phyloP scores from a whole-genome alignment of 495 filamentous ascomycete species.

The Penicillium simplicissimum region DNA sequence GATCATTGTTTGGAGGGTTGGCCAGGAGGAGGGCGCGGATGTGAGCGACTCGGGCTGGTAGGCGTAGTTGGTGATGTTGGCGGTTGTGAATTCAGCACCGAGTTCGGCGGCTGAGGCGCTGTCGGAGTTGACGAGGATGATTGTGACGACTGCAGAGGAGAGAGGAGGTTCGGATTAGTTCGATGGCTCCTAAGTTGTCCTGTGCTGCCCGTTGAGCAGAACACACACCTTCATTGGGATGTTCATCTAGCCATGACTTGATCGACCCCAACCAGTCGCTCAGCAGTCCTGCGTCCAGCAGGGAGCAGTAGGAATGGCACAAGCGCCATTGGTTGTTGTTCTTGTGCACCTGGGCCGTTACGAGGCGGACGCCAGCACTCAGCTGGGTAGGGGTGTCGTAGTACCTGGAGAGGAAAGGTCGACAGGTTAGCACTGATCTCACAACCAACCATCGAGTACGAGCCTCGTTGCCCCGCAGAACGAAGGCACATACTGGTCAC shows the following conservation, averaged over 20 bases:
- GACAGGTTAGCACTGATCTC: conserved; percentile 1
- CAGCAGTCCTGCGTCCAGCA: conserved; percentile 68
- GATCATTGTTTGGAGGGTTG: conserved; percentile 69
- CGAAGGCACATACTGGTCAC: conserved; percentile 59
- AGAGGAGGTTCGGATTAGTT: neutral
- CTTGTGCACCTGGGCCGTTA: conserved; percentile 72
- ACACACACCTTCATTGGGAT: conserved; percentile 62
- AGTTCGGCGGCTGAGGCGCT: conserved; percentile 54
- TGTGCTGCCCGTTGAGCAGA: neutral
- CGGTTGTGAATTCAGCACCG: conserved; percentile 53
- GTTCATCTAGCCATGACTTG: conserved; percentile 65
- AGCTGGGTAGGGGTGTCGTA: conserved; percentile 72
- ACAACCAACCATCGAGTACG: neutral
- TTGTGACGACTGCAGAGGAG: conserved; percentile 58
- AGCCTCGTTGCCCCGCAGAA: neutral
- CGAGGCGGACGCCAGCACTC: conserved; percentile 67
- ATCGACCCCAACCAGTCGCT: conserved; percentile 62
- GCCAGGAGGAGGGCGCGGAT: conserved; percentile 57
- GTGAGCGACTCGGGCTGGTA: conserved; percentile 53
- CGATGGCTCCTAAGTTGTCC: neutral
- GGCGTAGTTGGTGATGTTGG: conserved; percentile 62
- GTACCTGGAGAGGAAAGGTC: conserved; percentile 38
- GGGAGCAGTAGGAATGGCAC: conserved; percentile 63
- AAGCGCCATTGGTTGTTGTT: conserved; percentile 56
- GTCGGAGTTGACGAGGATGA: conserved; percentile 74